Base-by-base conservation (phyloP, 2,329 filamentous ascomycete genomes). In the Colletotrichum aenigma region DNA sequence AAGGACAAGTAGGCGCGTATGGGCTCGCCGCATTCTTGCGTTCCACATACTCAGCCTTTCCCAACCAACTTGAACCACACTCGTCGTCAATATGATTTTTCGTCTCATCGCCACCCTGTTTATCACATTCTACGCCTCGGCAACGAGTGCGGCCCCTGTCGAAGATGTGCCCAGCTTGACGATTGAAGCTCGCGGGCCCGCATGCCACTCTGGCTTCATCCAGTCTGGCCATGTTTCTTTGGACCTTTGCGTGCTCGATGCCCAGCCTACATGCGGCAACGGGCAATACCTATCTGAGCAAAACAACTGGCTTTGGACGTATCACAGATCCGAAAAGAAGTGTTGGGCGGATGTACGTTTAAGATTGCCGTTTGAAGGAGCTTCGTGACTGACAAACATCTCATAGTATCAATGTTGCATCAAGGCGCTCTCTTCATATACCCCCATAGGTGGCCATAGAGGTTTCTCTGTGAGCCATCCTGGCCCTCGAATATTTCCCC, bases 11-110 rank as follows among this genome's bases (percentile, higher is more conserved):
- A 48, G 38, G 38, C 9, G 43, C 10, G 10, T 7, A 21, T 13
- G 3, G 10, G 43, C n/a, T 4, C 43, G n/a, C 43, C n/a, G 0
- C 2, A 52, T 13, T 3, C n/a, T 52, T 13, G n/a, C 43, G 10
- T 21, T 21, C 43, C n/a, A 21, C 43, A 52, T 21, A 1, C 43
- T 24, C 2, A 52, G n/a, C n/a, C 43, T 21, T 24, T 52, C 43
- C 0, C 43, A 21, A 4, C n/a, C n/a, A 7, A 21, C 0, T 4
- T 52, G 0, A 52, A 52, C n/a, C 43, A 52, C 1, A 24, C 6
- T 0, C 43, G 0, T 48, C 38, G 18, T 12, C 38, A 48, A 48
- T 5, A 48, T n/a, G 38, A 0, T 48, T 1, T 48, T 48, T n/a
- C 18, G 38, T n/a, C 9, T 9, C 38, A 48, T 7, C 3, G 9